A percentile compares a stretch with the other conserved stretches of the same genome.
Conservation (phyloP, 306 rosid genomes). For the Parietaria judaica region DNA sequence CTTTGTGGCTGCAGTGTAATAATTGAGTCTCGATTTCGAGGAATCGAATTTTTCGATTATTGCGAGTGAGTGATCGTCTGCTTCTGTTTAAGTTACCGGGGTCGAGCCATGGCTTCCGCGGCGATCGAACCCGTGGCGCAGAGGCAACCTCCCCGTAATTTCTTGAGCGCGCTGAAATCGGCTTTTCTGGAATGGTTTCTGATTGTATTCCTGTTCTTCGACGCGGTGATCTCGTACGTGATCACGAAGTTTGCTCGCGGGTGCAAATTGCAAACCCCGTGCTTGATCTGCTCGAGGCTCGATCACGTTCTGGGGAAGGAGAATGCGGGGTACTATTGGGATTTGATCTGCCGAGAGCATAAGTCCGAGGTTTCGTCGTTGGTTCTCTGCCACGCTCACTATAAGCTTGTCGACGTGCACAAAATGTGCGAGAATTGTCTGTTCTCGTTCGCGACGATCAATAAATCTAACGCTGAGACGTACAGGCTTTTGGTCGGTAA, state of each 20-base stretch:
- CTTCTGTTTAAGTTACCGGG: constrained; percentile 20
- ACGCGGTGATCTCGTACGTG: constrained; percentile 53
- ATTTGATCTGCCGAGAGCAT: constrained; percentile 63
- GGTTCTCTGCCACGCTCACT: constrained; percentile 55
- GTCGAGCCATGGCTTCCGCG: constrained; percentile 30
- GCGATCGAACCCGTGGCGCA: constrained; percentile 30
- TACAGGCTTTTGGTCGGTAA: constrained; percentile 53
- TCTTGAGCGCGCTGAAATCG: constrained; percentile 35
- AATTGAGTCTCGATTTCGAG: constrained; percentile 22
- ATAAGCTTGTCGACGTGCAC: constrained; percentile 68
- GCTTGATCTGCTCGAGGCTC: constrained; percentile 83
- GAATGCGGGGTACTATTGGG: constrained; percentile 49
- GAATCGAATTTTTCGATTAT: constrained; percentile 10
- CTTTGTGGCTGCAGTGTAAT: constrained; percentile 23
- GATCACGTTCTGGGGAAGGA: constrained; percentile 73
- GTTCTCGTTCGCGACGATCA: constrained; percentile 51
- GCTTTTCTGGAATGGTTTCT: constrained; percentile 86
- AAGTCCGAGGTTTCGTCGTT: constrained; percentile 67
- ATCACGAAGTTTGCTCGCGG: constrained; percentile 59
- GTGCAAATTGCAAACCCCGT: constrained; percentile 60
- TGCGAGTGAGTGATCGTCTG: background rate
- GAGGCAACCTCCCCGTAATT: constrained; percentile 16
- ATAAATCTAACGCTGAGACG: constrained; percentile 51
- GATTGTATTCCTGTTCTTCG: constrained; percentile 50
- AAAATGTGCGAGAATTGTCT: constrained; percentile 70